phyloP scores from a whole-genome alignment of 2,329 filamentous ascomycete species.

The Colletotrichum sansevieriae region DNA sequence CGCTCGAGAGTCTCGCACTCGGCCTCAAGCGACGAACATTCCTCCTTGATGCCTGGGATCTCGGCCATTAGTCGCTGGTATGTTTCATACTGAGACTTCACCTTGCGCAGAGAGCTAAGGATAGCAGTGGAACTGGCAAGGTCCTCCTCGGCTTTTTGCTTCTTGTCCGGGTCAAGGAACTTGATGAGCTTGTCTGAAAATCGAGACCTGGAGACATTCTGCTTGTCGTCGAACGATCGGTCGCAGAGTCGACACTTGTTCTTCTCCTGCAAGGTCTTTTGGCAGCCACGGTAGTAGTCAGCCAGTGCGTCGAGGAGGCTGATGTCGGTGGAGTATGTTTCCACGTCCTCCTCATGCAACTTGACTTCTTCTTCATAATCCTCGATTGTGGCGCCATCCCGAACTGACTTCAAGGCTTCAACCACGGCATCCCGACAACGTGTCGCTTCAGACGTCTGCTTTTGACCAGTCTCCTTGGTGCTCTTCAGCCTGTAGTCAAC shows the following conservation, averaged over 20 bases:
- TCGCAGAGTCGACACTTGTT: slow-evolving; percentile 84
- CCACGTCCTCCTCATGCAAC: slow-evolving; percentile 68
- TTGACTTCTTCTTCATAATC: slow-evolving; percentile 66
- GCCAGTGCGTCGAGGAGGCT: slow-evolving; percentile 77
- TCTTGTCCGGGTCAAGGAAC: slow-evolving; percentile 71
- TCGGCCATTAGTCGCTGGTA: slow-evolving; percentile 79
- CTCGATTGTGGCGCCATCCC: slow-evolving; percentile 62
- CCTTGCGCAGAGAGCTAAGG: slow-evolving; percentile 71
- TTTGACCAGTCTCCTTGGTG: slow-evolving; percentile 72
- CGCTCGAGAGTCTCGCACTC: slow-evolving; percentile 72
- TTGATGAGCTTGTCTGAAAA: slow-evolving; percentile 77
- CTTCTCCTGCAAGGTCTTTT: slow-evolving; percentile 74
- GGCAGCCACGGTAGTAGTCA: slow-evolving; percentile 78
- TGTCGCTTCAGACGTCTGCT: slow-evolving; percentile 72
- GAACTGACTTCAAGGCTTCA: slow-evolving; percentile 59
- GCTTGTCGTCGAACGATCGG: slow-evolving; percentile 74
- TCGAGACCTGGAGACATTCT: slow-evolving; percentile 68
- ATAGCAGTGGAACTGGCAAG: slow-evolving; percentile 64
- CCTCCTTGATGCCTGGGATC: slow-evolving; percentile 75
- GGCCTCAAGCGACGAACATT: slow-evolving; percentile 71
- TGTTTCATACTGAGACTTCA: slow-evolving; percentile 78
- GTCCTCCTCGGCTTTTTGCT: slow-evolving; percentile 72
- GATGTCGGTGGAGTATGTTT: slow-evolving; percentile 74
- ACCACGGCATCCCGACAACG: slow-evolving; percentile 71
- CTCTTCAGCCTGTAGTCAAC: slow-evolving; percentile 79